Base-by-base conservation (phyloP, 352 stramenopile genomes). In the Peronospora farinosa region DNA sequence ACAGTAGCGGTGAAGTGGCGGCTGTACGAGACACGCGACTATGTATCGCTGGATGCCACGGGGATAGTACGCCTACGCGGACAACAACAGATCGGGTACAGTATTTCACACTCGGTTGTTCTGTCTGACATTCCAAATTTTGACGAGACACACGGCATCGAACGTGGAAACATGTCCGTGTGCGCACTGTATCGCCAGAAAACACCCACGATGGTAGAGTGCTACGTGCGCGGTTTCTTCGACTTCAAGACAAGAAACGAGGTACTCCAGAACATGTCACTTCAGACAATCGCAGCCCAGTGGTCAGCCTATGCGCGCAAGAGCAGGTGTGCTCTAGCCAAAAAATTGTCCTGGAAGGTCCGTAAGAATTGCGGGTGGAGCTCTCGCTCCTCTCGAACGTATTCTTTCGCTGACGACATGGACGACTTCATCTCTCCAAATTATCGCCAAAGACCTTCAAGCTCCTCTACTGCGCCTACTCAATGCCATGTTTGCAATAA, bases 81-180 rank as follows among this genome's bases (percentile, higher is more conserved):
- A 25, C 55, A 59, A 19, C 57, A 73, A 42, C 65, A 57, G 32
- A 50, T 75, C 17, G 72, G 66, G 8, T 82, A 78, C 50, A 62
- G 46, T 38, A 64, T 75, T 45, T 66, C 62, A 13, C 63, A 78
- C 53, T 78, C 69, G 12, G 42, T 79, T 5, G 66, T 58, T 17
- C 33, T 82, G 27, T 54, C 65, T 0, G 52, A 66, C 7, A 65
- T 69, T 40, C 57, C 57, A 7, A 61, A 45, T 35, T 65, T 82
- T 23, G 46, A 65, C 15, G 7, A 40, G 16, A 61, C 47, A 1
- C 44, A 62, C 25, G 47, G 47, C 19, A 67, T 83, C 37, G 38
- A 80, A 36, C 70, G 75, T 2, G 65, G 63, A n/a, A 68, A 75
- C 19, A 60, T 80, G 40, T 82, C 68, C 7, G 60, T 67, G 21